Base-by-base conservation (phyloP, 148 eudicot species). In the Talinum fruticosum region DNA sequence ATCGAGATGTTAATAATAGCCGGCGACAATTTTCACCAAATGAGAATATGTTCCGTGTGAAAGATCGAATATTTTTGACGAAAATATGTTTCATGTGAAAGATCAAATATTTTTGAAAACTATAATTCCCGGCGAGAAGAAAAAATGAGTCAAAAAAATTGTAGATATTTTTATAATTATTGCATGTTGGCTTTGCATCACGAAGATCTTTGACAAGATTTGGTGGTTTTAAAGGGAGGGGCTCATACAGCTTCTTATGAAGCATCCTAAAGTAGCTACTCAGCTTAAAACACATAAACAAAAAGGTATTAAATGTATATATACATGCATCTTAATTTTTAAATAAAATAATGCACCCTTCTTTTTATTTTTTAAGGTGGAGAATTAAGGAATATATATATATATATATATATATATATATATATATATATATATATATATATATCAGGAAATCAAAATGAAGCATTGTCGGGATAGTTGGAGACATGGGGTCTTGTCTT, bases 401-500 rank as follows among this genome's bases (percentile, higher is more conserved):
- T 24, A 8, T 5, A 23, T 8, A 23, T 8, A 23, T n/a, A 57
- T 8, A 59, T n/a, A 23, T n/a, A 57, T 8, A 59, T n/a, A 59
- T 59, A n/a, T n/a, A 59, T 29, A 59, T n/a, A 59, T 24, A 8
- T 5, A 23, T 8, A 23, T 8, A 23, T n/a, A 57, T 8, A 59
- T n/a, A n/a, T 49, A 66, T 66, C 45, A 76, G 61, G 69, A 75
- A 72, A 81, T 76, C 68, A 72, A 81, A 74, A 77, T 81, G 84
- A 72, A 77, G 74, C 53, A 29, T 44, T 81, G 84, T 81, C 84
- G 61, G 47, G 45, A 51, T 51, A 65, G 38, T 71, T 76, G 83
- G 79, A 76, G 79, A 81, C 84, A 81, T 72, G 34, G 77, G 62
- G 45, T 53, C 69, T 81, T 81, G 80, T 77, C 84, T 33, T 76